Evolutionary conservation across 495 filamentous ascomycete genomes (phyloP).

Genomic region (Xylaria flabelliformis): DNA sequence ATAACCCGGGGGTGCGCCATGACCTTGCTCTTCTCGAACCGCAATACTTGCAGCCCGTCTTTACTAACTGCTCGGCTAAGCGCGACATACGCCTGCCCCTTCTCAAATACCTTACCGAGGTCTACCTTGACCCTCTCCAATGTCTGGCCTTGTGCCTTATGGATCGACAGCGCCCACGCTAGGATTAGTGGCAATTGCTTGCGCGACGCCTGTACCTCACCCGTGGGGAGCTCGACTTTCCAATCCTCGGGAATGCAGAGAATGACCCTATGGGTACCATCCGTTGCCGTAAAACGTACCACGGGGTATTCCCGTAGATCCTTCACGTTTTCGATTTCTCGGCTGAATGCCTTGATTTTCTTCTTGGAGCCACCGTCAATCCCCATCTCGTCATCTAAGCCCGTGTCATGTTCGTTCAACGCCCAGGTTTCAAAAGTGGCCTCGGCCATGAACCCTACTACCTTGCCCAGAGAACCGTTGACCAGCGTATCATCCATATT

Average conservation of each 20-base stretch:
- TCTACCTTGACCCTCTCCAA: constrained; percentile 95
- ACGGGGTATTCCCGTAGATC: constrained; percentile 70
- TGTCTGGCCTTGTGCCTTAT: constrained; percentile 98
- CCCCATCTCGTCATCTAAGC: constrained; percentile 47
- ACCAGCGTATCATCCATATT: constrained; percentile 94
- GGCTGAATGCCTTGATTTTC: constrained; percentile 47
- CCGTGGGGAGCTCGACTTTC: constrained; percentile 96
- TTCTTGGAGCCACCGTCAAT: constrained; percentile 52
- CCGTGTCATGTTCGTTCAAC: constrained; percentile 53
- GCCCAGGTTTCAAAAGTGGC: constrained; percentile 70
- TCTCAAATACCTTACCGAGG: constrained; percentile 90
- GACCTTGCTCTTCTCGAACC: constrained; percentile 89
- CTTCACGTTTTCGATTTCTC: constrained; percentile 39
- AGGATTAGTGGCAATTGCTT: constrained; percentile 84
- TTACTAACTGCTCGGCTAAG: constrained; percentile 85
- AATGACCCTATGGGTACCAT: constrained; percentile 77
- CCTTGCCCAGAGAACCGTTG: constrained; percentile 89
- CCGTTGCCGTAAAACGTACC: constrained; percentile 79
- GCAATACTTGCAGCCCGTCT: constrained; percentile 83
- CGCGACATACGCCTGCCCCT: constrained; percentile 88
- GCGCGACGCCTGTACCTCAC: constrained; percentile 88
- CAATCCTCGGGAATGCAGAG: constrained; percentile 86
- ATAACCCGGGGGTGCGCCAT: constrained; percentile 91
- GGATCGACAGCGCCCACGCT: constrained; percentile 95
- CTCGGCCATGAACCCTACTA: constrained; percentile 87